Evolutionary conservation across 1,284 basidiomycete species (phyloP).

Genomic region (Melampsora abietis-canadensis): DNA sequence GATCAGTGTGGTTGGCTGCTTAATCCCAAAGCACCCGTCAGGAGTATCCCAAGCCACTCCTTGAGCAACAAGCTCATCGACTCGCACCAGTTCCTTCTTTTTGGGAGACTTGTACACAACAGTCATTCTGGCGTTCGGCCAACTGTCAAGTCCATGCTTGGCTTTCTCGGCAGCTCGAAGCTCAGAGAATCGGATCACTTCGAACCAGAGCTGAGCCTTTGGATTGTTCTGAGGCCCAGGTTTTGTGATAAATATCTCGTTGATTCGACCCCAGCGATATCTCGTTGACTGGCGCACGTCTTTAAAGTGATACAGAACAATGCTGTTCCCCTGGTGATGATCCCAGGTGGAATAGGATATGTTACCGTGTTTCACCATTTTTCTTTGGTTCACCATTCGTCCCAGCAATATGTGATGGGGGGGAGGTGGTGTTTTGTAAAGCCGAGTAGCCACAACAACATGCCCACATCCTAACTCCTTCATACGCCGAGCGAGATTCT

Average conservation of each 20-base stretch:
- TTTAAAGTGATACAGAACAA: conserved; percentile 7
- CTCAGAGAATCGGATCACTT: conserved; percentile 7
- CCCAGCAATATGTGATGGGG: background rate
- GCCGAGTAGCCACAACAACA: conserved; percentile 5
- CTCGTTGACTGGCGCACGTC: background rate
- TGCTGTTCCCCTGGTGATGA: conserved; percentile 25
- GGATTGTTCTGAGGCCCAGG: background rate
- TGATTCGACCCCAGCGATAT: conserved; percentile 16
- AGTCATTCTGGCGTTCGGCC: conserved; percentile 2
- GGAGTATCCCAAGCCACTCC: conserved; percentile 11
- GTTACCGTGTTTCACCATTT: background rate
- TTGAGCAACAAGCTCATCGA: conserved; percentile 15
- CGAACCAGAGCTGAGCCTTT: conserved; percentile 20
- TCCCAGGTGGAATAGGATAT: background rate
- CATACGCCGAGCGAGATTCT: background rate
- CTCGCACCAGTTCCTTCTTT: conserved; percentile 18
- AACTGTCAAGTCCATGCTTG: conserved; percentile 23
- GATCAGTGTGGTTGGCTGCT: background rate
- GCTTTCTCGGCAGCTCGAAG: conserved; percentile 7
- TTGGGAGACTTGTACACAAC: conserved; percentile 11
- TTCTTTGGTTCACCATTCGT: conserved; percentile 16
- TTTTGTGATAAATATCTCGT: conserved; percentile 19
- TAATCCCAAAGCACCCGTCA: conserved; percentile 18
- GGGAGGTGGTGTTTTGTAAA: conserved; percentile 8
- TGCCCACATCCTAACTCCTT: background rate